These are phyloP conservation scores for Tulasnella calospora DNA, from an alignment of 768 basidiomycete species.

Conservation along the genomic window DNA sequence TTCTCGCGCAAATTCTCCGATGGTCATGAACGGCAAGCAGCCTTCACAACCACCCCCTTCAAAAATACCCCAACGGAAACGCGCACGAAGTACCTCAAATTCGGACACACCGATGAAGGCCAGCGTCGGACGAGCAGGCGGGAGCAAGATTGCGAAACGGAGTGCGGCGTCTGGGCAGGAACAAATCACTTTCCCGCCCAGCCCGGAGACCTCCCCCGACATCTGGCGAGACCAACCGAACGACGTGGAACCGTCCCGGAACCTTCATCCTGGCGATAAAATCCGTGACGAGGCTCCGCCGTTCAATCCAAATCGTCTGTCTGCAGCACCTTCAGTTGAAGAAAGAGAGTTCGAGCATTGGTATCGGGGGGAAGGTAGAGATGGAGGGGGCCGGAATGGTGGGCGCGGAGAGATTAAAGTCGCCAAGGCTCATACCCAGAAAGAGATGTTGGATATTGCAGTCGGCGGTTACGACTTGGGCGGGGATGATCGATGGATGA, in stretches of 20 bases:
- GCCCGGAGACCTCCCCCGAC: conserved; percentile 27
- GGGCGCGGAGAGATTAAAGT: conserved; percentile 82
- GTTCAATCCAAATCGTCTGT: conserved; percentile 19
- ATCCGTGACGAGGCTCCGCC: conserved; percentile 26
- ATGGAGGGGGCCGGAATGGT: conserved; percentile 56
- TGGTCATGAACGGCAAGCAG: conserved; percentile 16
- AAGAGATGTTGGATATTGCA: conserved; percentile 68
- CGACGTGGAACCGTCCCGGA: not conserved
- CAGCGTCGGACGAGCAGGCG: not conserved
- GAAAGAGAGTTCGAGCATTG: conserved; percentile 83
- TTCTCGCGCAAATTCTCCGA: conserved; percentile 42
- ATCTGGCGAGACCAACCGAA: conserved; percentile 5
- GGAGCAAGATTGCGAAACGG: not conserved
- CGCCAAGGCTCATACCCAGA: conserved; percentile 45
- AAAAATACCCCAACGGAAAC: conserved; percentile 12
- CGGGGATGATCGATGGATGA: conserved; percentile 9
- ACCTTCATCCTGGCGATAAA: conserved; percentile 1
- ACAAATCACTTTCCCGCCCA: conserved; percentile 22
- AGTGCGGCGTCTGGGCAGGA: not conserved
- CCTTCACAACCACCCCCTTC: conserved; percentile 12
- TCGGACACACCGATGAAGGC: not conserved
- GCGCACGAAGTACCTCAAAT: conserved; percentile 12
- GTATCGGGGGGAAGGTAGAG: conserved; percentile 76
- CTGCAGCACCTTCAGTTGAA: conserved; percentile 54
- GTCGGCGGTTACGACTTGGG: conserved; percentile 25